Base-by-base conservation (phyloP, 2,329 filamentous ascomycete species). In the Kalmusia sp. region DNA sequence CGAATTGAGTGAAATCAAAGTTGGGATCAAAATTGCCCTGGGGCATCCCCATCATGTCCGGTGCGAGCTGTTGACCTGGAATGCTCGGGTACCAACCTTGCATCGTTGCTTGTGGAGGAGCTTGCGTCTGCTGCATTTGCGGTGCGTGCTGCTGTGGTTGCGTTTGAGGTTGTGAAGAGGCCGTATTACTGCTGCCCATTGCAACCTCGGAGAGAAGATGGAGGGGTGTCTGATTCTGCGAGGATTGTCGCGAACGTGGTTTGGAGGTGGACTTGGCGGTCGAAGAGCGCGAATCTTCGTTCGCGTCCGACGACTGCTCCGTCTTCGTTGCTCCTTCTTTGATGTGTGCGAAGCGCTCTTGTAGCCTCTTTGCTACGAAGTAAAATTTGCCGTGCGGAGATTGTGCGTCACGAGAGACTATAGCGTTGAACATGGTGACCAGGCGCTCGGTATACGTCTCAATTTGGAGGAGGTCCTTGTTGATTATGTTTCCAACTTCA, bases 401-500 rank as follows among this genome's bases (percentile, higher is more conserved):
- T 46, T 75, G 68, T n/a, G 67, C 64, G 49, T 77, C 74, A 21
- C 68, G 70, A 6, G 69, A 70, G 11, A 78, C 65, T 50, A 79
- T 76, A 6, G 68, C 68, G 62, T 76, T 67, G 69, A 79, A 81
- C 72, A 80, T 69, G 33, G 69, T 63, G 54, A 80, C 78, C 28
- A 82, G 64, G 17, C 73, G 73, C 49, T 78, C 77, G n/a, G 79
- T 71, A 54, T 77, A 79, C 49, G 72, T 61, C 30, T 82, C 78
- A 21, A 82, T 76, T n/a, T 74, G 69, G 8, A 82, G 68, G 37
- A 78, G 75, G 37, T 80, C 75, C 30, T 77, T 73, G 33, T 76
- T 76, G 67, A 83, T 79, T 49, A 82, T 75, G 55, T 74, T 80
- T 44, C 77, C 76, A 1, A 83, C 71, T 60, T 83, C 80, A 17